phyloP scores from a whole-genome alignment of 805 yeast species.

The Suhomyces pyralidae region DNA sequence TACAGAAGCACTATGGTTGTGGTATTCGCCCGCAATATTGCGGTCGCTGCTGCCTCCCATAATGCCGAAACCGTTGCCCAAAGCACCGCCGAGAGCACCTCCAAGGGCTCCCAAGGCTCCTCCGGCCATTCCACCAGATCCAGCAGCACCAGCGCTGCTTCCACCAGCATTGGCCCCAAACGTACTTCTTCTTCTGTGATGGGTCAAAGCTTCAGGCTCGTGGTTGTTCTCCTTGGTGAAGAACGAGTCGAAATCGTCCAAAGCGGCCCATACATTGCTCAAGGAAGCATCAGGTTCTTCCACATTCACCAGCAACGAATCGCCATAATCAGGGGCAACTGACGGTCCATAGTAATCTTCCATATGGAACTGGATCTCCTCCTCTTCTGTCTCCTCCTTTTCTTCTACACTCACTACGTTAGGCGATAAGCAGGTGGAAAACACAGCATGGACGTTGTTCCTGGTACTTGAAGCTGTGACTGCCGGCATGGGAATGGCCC shows the following conservation, averaged over 20 bases:
- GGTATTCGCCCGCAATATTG: slow-evolving; percentile 27
- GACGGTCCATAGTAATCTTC: slow-evolving; percentile 50
- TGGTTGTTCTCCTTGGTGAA: slow-evolving; percentile 59
- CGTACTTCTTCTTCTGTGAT: slow-evolving; percentile 1
- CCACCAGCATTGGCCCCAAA: not conserved
- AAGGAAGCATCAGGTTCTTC: slow-evolving; percentile 72
- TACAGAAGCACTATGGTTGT: slow-evolving; percentile 50
- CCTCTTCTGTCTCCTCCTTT: slow-evolving; percentile 31
- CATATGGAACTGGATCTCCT: slow-evolving; percentile 52
- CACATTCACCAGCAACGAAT: slow-evolving; percentile 46
- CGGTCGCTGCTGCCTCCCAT: slow-evolving; percentile 14
- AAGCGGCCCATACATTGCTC: slow-evolving; percentile 88
- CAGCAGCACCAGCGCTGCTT: not conserved
- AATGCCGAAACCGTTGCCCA: not conserved
- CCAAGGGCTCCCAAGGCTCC: not conserved
- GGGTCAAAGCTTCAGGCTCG: slow-evolving; percentile 4
- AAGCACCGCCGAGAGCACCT: not conserved
- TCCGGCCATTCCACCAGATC: not conserved
- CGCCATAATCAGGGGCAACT: slow-evolving; percentile 30
- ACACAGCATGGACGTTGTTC: slow-evolving; percentile 93
- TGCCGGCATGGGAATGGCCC: slow-evolving; percentile 97
- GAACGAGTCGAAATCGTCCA: slow-evolving; percentile 85
- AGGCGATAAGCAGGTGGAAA: slow-evolving; percentile 68
- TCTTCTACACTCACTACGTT: slow-evolving; percentile 33
- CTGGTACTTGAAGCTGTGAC: slow-evolving; percentile 84